These are phyloP conservation scores for Ceratocystis diversiconidia DNA, from an alignment of 2,329 filamentous ascomycete genomes.

Conservation along the genomic window DNA sequence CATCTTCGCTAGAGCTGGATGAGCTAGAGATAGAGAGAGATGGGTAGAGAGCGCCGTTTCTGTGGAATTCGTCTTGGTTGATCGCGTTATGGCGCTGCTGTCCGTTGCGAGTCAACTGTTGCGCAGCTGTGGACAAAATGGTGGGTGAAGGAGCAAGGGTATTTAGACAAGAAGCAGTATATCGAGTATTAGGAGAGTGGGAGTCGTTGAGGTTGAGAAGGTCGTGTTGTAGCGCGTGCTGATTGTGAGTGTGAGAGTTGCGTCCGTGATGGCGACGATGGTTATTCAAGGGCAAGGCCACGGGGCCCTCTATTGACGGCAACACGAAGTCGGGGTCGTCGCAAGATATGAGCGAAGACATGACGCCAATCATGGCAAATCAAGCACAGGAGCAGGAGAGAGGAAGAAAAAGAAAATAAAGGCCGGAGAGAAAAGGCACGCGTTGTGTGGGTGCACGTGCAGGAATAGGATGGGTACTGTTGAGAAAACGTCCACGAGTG, in stretches of 20 bases:
- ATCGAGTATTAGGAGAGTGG: not conserved
- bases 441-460: not conserved
- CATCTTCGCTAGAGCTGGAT: not conserved
- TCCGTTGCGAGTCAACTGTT: no score
- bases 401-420: not conserved
- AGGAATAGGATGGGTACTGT: not conserved
- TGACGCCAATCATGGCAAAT: conserved; percentile 9
- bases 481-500: no score
- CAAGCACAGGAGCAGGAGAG: not conserved
- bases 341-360: conserved; percentile 5
- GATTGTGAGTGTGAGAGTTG: not conserved
- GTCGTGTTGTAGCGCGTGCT: not conserved
- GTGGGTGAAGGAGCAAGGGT: no score
- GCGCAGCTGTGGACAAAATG: no score
- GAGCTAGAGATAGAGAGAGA: not conserved
- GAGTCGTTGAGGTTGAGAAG: not conserved
- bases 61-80: not conserved
- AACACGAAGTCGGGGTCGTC: conserved; percentile 12
- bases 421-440: not conserved
- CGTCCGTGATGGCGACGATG: not conserved
- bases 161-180: not conserved
- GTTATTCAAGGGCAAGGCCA: not conserved
- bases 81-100: not conserved
- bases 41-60: not conserved
- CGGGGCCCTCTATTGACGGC: conserved; percentile 10